Evolutionary conservation across 768 basidiomycete species (phyloP), one percentile per base, ranked within the genome.

Genomic region (Antrodiella citrinella): DNA sequence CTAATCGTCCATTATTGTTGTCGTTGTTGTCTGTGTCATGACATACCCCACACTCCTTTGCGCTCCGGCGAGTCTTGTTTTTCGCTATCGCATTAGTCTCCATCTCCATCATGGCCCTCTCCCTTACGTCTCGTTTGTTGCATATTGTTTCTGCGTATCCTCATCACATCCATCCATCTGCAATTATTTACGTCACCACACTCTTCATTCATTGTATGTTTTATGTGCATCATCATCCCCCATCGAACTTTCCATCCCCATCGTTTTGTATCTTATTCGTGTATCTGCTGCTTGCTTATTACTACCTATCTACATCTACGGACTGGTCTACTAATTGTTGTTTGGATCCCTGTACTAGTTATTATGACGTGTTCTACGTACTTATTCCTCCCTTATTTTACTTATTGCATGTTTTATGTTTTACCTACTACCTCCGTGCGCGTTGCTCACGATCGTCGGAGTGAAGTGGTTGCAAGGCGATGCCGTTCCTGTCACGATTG

Each of bases 211-310:
- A 35, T 35, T 35, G 30, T 35, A 35, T 35, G 30, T 35, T 7
- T 35, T 15, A 7, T 35, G 30, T 35, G 30, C 30, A 35, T 35
- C 30, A 35, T 35, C 30, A 7, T 15, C 7, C 15, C 30, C 30
- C 30, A 35, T 35, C 30, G 30, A 15, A 35, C 7, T 15, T 7
- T 35, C 30, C 15, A 35, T 15, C 30, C 30, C 30, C 30, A 35
- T 35, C 15, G 30, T 35, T 35, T 39, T 23, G 26, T 54, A 51
- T 47, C 45, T 55, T 51, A 55, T 55, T 47, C 46, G 7, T 15
- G 30, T 35, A 35, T 35, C 30, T 35, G 30, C 15, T 35, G 15
- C 15, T 7, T 7, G 44, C 49, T 30, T 50, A 49, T 40, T 55
- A 48, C 45, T 38, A n/a, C 24, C 43, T 51, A 42, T 21, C 39